Conservation (phyloP, 2,329 filamentous ascomycete species). For the Exophiala sideris region DNA sequence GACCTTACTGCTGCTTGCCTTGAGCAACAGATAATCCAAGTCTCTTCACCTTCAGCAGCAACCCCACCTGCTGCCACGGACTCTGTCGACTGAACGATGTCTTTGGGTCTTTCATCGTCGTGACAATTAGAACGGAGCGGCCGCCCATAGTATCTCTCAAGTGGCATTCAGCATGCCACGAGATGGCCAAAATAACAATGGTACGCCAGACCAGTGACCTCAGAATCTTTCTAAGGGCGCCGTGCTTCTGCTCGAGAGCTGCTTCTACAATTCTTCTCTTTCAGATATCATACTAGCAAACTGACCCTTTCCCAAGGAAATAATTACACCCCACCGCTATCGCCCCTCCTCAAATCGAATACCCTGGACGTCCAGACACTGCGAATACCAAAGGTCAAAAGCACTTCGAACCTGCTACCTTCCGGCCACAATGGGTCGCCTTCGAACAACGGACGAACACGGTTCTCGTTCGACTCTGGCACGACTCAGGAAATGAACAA, state of each 20-base stretch:
- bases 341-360: conserved; percentile 15
- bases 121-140: conserved; percentile 16
- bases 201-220: conserved; percentile 8
- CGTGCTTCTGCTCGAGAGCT: no score
- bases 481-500: conserved; percentile 65
- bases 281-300: neutral
- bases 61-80: neutral
- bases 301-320: conserved; percentile 17
- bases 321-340: conserved; percentile 15
- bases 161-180: conserved; percentile 20
- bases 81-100: conserved; percentile 8
- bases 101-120: conserved; percentile 2
- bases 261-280: neutral
- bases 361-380: conserved; percentile 16
- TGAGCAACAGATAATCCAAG: neutral
- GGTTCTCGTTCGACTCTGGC: conserved; percentile 74
- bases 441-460: conserved; percentile 59
- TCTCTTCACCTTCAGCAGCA: neutral
- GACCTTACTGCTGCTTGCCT: no score
- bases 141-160: conserved; percentile 7
- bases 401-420: conserved; percentile 47
- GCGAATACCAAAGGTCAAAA: conserved; percentile 47
- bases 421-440: conserved; percentile 52
- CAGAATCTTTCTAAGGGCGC: no score
- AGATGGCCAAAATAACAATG: conserved; percentile 15